Evolutionary conservation across 2,329 filamentous ascomycete species (phyloP), one percentile per base, ranked within the genome.

Genomic region (Epichloe scottii): DNA sequence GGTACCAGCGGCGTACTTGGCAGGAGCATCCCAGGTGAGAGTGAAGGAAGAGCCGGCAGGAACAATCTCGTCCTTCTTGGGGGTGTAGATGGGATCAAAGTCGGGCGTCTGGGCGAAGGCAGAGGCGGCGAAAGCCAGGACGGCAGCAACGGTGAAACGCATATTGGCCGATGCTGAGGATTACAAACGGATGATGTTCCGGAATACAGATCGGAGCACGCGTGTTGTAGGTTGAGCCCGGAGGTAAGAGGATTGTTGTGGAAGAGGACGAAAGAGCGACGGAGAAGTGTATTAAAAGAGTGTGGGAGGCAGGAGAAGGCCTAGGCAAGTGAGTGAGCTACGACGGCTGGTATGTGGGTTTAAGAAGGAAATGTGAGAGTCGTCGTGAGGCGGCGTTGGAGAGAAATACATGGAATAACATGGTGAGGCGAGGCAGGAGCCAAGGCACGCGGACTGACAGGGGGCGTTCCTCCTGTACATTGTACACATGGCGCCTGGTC

Each of bases 31-130:
- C 80, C 80, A 84, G 56, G 66, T 63, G 62, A 84, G 71, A 55
- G 66, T 65, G 62, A 72, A 76, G 49, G 68, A 65, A 58, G 68
- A 56, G 58, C 79, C 79, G 41, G 76, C 74, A 34, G 63, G 50
- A 56, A 82, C 56, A 44, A 63, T 54, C 63, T 76, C 64, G 58
- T 66, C 66, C 48, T 68, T 40, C 34, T 59, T 56, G 53, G 80
- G 80, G 53, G 66, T 66, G 58, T 61, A 69, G 62, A 84, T 68
- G 60, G 71, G 64, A 62, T 80, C 71, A 67, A 82, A 84, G 60
- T 72, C 73, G n/a, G 66, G 51, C 46, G 73, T 76, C 66, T 79
- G 76, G 48, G 78, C 78, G 53, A 78, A 56, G 56, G 65, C 73
- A 55, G 73, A 63, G 66, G 69, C 68, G 59, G 71, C 71, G 56